phyloP scores from a whole-genome alignment of 306 rosid genomes.

The Dalbergia cultrata region DNA sequence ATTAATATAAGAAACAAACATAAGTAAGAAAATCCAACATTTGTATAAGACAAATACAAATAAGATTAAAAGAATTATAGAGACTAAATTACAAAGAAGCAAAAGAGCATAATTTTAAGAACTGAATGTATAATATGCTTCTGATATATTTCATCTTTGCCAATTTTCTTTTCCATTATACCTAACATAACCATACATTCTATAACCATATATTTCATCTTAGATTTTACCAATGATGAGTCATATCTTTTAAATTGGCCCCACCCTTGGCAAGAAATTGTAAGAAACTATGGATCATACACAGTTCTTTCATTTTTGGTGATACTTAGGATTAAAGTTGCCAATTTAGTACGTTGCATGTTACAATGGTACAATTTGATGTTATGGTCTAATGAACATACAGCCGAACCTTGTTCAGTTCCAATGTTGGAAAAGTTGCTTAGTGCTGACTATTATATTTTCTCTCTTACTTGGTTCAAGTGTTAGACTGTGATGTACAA shows the following conservation, averaged over 20 bases:
- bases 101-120: too few species aligned
- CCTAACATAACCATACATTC: too few species aligned
- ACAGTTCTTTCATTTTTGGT: constrained; percentile 33
- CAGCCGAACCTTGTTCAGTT: constrained; percentile 10
- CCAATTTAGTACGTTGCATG: not conserved
- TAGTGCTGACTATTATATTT: not conserved
- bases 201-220: too few species aligned
- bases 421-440: constrained; percentile 6
- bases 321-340: constrained; percentile 18
- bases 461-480: constrained; percentile 14
- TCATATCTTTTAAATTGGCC: too few species aligned
- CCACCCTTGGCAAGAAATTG: constrained; percentile 55
- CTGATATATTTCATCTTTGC: too few species aligned
- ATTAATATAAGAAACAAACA: too few species aligned
- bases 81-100: not conserved
- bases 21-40: too few species aligned
- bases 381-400: constrained; percentile 28
- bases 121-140: too few species aligned
- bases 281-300: constrained; percentile 58
- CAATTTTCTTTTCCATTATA: not conserved
- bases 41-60: too few species aligned
- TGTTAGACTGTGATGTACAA: not conserved
- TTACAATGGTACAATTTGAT: not conserved
- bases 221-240: too few species aligned
- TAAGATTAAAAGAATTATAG: not conserved